Evolutionary conservation across 2,329 filamentous ascomycete species (phyloP).

Genomic region (Pseudogymnoascus sp.): DNA sequence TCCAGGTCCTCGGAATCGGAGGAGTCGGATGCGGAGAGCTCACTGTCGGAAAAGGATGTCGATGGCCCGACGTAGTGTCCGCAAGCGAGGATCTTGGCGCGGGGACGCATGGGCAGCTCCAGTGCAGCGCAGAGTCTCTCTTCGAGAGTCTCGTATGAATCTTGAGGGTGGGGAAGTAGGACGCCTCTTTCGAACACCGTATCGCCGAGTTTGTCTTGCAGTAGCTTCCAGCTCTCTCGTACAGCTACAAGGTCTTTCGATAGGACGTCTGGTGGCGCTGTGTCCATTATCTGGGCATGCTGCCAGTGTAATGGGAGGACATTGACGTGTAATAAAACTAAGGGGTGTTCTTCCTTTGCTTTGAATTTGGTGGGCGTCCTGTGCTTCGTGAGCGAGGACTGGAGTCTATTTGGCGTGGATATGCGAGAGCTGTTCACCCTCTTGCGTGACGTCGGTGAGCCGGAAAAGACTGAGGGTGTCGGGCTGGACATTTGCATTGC

Average conservation of each 20-base stretch:
- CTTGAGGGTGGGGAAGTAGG: slow-evolving; percentile 67
- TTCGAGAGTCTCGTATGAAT: slow-evolving; percentile 72
- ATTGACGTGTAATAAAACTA: slow-evolving; percentile 71
- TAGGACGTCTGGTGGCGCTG: slow-evolving; percentile 32
- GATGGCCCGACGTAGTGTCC: slow-evolving; percentile 63
- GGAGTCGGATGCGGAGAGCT: slow-evolving; percentile 13
- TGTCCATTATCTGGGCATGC: slow-evolving; percentile 50
- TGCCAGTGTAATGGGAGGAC: slow-evolving; percentile 60
- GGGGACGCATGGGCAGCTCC: slow-evolving; percentile 54
- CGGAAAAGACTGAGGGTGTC: slow-evolving; percentile 42
- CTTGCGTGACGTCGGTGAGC: slow-evolving; percentile 44
- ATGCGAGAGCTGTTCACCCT: slow-evolving; percentile 44
- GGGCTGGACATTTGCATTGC: slow-evolving; percentile 66
- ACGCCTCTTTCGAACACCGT: slow-evolving; percentile 67
- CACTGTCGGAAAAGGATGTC: slow-evolving; percentile 32
- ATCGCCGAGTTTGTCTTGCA: slow-evolving; percentile 63
- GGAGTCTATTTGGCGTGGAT: slow-evolving; percentile 38
- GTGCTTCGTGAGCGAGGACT: slow-evolving; percentile 17
- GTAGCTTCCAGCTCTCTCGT: slow-evolving; percentile 55
- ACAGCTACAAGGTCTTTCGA: slow-evolving; percentile 40
- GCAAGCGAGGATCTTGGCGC: slow-evolving; percentile 64
- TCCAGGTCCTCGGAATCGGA: slow-evolving; percentile 22
- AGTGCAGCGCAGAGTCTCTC: slow-evolving; percentile 67
- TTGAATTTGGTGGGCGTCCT: slow-evolving; percentile 49
- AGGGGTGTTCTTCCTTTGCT: slow-evolving; percentile 47